phyloP scores from a whole-genome alignment of 768 basidiomycete species.

The Suillus discolor region DNA sequence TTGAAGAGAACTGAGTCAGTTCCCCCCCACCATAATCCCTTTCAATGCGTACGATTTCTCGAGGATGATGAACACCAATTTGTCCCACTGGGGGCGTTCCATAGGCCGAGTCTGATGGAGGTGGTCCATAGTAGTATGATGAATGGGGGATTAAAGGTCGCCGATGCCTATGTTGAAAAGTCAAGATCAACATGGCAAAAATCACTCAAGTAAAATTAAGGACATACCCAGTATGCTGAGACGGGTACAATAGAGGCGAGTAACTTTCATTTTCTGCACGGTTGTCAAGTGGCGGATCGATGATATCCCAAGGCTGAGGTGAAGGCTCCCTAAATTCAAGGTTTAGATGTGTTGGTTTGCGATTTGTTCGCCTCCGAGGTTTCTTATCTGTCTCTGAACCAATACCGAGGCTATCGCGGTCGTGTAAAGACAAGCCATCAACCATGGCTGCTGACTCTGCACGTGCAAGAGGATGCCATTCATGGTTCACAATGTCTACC shows the following conservation, averaged over 20 bases:
- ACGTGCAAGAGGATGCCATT: slow-evolving; percentile 27
- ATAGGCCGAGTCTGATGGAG: slow-evolving; percentile 74
- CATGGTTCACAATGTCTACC: slow-evolving; percentile 22
- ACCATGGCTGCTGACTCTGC: slow-evolving; percentile 13
- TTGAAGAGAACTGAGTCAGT: slow-evolving; percentile 84
- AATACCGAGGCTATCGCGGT: slow-evolving; percentile 15
- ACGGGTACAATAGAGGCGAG: slow-evolving; percentile 47
- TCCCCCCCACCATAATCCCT: slow-evolving; percentile 93
- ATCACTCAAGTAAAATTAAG: slow-evolving; percentile 3
- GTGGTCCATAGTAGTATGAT: slow-evolving; percentile 84
- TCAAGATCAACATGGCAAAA: slow-evolving; percentile 18
- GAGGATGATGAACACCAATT: slow-evolving; percentile 87
- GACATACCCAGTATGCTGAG: slow-evolving; percentile 48
- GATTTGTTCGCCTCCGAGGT: slow-evolving; percentile 31
- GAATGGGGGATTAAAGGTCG: slow-evolving; percentile 72
- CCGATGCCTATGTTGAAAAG: slow-evolving; percentile 29
- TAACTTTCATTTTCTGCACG: slow-evolving; percentile 36
- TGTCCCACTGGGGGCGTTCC: slow-evolving; percentile 81
- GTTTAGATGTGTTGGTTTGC: slow-evolving; percentile 46
- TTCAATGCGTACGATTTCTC: slow-evolving; percentile 91
- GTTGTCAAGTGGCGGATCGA: slow-evolving; percentile 50
- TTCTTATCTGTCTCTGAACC: slow-evolving; percentile 27
- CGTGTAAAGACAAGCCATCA: slow-evolving; percentile 18
- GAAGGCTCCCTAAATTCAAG: slow-evolving; percentile 53
- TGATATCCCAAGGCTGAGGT: slow-evolving; percentile 69